Evolutionary conservation across 331 rosid genomes (phyloP), one percentile per base, ranked within the genome.

Genomic region (Saraca asoca): DNA sequence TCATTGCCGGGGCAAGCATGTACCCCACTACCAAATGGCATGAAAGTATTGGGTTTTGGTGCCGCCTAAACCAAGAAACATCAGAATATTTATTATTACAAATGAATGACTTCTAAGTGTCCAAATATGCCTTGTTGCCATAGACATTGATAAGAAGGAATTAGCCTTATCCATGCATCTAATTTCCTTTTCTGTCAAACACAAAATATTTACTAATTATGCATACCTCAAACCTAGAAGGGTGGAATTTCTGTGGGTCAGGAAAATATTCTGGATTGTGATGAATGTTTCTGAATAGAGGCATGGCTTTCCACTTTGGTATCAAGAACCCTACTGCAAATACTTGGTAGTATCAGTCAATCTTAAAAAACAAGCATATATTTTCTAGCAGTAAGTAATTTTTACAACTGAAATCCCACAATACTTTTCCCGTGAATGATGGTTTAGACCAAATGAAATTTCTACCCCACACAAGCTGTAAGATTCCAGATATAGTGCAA

Each of bases 271-370:
- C 85, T 35, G 97, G 84, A 73, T 81, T 90, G 73, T 90, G 96
- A 75, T 94, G 99, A 85, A 88, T 82, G 75, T 86, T 90, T 74
- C 97, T 86, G 86, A 94, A 90, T 45, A 94, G 79, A 33, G 99
- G 99, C 96, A 94, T 83, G 66, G 87, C 99, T 73, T 88, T 94
- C 99, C 97, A 94, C 33, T 90, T 88, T 37, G 99, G 97, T 68
- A 94, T 94, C 46, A 90, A 59, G 80, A 83, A 85, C n/a, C 97
- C 98, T 94, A 92, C 56, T 44, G 42, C 75, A 74, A 7, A 59
- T 3, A 24, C 31, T n/a, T n/a, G n/a, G 3, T 24, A 24, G 31
- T 24, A 24, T 24, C 31, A 24, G 31, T 24, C 31, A 24, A 24
- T n/a, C n/a, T n/a, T n/a, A 24, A 24, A 24, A 24, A 24, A 24